Evolutionary conservation across 2,329 filamentous ascomycete species (phyloP).

Genomic region (Boeremia exigua): DNA sequence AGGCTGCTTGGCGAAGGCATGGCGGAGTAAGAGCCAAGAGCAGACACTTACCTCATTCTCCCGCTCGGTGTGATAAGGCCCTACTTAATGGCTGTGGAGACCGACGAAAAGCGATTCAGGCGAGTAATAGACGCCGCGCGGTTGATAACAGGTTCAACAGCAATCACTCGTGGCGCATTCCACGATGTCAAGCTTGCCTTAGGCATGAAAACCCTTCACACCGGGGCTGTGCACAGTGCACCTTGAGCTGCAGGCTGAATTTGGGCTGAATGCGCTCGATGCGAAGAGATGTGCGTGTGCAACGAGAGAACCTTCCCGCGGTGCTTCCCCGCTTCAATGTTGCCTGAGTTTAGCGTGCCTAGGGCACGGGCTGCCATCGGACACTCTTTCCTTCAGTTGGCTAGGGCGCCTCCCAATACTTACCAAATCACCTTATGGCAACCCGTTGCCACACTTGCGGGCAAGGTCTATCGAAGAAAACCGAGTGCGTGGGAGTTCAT

Average conservation of each 20-base stretch:
- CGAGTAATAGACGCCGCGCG: constrained; percentile 6
- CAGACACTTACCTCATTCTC: constrained; percentile 18
- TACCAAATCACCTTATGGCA: constrained; percentile 8
- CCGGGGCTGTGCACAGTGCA: constrained; percentile 8
- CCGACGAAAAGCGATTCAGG: constrained; percentile 16
- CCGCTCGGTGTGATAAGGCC: constrained; percentile 19
- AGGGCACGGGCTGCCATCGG: constrained; percentile 4
- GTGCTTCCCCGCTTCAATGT: constrained; percentile 11
- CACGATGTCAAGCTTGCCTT: neutral
- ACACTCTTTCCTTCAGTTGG: constrained; percentile 6
- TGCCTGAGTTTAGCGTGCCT: constrained; percentile 1
- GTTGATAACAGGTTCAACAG: constrained; percentile 11
- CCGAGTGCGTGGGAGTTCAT: neutral
- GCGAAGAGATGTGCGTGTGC: constrained; percentile 13
- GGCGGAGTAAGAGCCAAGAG: constrained; percentile 23
- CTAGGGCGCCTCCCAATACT: neutral
- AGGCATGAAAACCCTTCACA: neutral
- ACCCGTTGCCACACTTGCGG: constrained; percentile 9
- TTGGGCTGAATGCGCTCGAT: constrained; percentile 7
- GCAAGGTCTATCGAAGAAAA: neutral
- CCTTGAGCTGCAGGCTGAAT: constrained; percentile 12
- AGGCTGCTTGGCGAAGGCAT: constrained; percentile 24
- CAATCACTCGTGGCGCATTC: neutral
- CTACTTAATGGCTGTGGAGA: constrained; percentile 15
- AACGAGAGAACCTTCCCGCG: constrained; percentile 2